Conservation (phyloP, 225 moss, liverwort and hornwort genomes). For the Straminergon stramineum region DNA sequence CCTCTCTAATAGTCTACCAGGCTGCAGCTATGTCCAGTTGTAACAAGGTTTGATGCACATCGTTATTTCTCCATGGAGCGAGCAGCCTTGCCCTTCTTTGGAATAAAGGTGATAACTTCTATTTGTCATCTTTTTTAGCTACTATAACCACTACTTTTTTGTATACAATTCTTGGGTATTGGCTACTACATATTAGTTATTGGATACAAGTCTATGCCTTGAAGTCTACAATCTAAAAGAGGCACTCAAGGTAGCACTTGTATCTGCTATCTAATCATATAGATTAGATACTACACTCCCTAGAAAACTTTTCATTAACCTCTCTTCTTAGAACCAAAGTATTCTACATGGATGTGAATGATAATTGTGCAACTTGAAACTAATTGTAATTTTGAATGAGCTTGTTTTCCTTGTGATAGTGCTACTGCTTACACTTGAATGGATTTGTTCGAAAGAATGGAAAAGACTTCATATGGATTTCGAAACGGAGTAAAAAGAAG, state of each 20-base stretch:
- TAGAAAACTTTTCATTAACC: background rate
- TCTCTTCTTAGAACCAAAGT: no score
- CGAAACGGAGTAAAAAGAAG: conserved; percentile 33
- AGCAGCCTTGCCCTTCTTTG: conserved; percentile 30
- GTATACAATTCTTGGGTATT: background rate
- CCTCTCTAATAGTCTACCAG: background rate
- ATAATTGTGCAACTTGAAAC: background rate
- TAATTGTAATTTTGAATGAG: background rate
- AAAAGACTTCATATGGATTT: conserved; percentile 33
- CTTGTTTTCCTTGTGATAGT: background rate
- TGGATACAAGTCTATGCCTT: background rate
- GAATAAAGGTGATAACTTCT: conserved; percentile 10
- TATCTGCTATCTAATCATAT: background rate
- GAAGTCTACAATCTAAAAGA: background rate
- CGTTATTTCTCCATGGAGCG: conserved; percentile 25
- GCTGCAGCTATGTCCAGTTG: conserved; percentile 35
- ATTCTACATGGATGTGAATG: background rate
- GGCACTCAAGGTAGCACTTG: background rate
- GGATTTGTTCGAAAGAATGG: conserved; percentile 44
- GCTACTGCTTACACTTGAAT: conserved; percentile 40
- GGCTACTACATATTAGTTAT: background rate
- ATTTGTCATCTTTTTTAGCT: background rate
- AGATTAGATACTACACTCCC: background rate
- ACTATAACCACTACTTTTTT: background rate
- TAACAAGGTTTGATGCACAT: conserved; percentile 18